Evolutionary conservation across 2,329 filamentous ascomycete genomes (phyloP), one percentile per base, ranked within the genome.

Genomic region (Fusarium praegraminearum): DNA sequence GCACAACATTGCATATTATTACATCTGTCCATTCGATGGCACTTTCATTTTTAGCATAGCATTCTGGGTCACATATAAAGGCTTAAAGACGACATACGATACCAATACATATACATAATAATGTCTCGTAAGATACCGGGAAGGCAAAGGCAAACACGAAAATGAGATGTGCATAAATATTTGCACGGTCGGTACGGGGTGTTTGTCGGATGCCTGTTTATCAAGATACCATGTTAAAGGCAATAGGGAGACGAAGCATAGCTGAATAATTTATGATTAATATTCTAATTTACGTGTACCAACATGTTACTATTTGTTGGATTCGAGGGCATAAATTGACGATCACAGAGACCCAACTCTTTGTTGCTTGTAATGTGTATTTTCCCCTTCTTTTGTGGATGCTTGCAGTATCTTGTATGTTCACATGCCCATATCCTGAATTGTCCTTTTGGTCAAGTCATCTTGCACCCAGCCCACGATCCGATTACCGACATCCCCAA

Each of bases 401-500:
- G 26, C 49, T 50, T 24, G 12, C 12, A 45, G 28, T 22, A 35
- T 44, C 20, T 45, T 33, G 5, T 8, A 62, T 13, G 5, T 20
- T 63, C 26, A 60, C 30, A 57, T 60, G 32, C 63, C 67, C 71
- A 78, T 71, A 7, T 75, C 73, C 30, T 78, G 47, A 57, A 79
- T 76, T 7, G 81, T 76, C 72, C 82, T 79, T 73, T 80, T 82
- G 5, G 80, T 82, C 69, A 84, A 75, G 72, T 90, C 89, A 49
- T 91, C 90, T 30, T 86, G 81, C 6, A 93, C 87, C 93, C 93
- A 96, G 20, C 83, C 82, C 67, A 89, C 84, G 60, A 96, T 87
- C 62, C 88, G 82, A 32, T 84, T 84, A 5, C 88, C 90, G 4
- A 93, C 90, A 77, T 94, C 91, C 1, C 90, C 90, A n/a, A 95